A percentile compares a stretch with the other conserved stretches of the same genome.
Evolutionary conservation across 169 alveolate species (phyloP).

Genomic region (Plasmodium gonderi): DNA sequence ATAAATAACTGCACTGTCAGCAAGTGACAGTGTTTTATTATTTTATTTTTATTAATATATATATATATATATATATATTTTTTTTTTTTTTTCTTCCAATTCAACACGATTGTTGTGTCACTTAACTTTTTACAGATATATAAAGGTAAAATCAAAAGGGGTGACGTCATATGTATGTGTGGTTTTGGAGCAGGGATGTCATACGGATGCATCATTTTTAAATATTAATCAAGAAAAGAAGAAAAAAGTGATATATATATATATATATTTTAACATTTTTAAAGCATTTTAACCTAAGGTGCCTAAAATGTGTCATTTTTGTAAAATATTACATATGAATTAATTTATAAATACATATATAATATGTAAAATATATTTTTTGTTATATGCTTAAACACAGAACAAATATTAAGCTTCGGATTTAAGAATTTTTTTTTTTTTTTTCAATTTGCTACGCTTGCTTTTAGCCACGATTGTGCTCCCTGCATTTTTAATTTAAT

Average conservation of each 20-base stretch:
- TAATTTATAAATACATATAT: neutral
- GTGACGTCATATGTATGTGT: slow-evolving; percentile 79
- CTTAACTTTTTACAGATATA: slow-evolving; percentile 55
- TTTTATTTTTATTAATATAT: neutral
- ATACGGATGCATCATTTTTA: slow-evolving; percentile 79
- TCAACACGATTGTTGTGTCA: neutral
- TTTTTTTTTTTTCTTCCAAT: neutral
- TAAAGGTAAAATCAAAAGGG: slow-evolving; percentile 75
- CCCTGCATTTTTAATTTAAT: neutral
- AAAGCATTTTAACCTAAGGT: neutral
- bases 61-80: neutral
- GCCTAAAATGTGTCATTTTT: neutral
- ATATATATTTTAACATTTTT: neutral
- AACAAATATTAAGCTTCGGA: neutral
- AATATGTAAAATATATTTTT: neutral
- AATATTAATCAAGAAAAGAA: slow-evolving; percentile 62
- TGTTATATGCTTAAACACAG: neutral
- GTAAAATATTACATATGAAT: neutral
- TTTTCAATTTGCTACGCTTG: neutral
- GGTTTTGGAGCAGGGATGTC: slow-evolving; percentile 86
- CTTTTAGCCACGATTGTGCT: neutral
- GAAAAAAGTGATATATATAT: neutral
- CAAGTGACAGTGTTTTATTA: neutral
- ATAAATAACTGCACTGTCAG: neutral
- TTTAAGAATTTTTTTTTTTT: neutral